Evolutionary conservation across 495 filamentous ascomycete genomes (phyloP), one percentile per base, ranked within the genome.

Genomic region (Bathelium albidoporum): DNA sequence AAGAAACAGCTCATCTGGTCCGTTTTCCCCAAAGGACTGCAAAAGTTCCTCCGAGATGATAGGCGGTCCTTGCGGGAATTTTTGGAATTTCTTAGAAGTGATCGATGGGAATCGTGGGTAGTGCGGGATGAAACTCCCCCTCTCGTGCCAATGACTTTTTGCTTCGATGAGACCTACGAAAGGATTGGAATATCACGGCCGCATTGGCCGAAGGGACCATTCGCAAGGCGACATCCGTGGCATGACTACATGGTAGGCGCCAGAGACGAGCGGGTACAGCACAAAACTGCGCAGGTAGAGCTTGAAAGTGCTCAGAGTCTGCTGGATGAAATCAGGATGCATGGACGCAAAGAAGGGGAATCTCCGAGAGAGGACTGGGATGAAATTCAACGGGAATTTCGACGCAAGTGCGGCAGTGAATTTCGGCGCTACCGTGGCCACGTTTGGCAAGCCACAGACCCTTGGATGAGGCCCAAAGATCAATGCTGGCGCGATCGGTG

Each of bases 401-500:
- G 49, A 29, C 26, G 29, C 24, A 55, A 2, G 2, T 55, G 29
- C 16, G 22, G 29, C 4, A 24, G 49, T 24, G 49, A 55, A 2
- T 24, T 55, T 9, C 49, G 2, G 49, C 49, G 24, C 7, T 55
- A 55, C 49, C 49, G 29, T 5, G 29, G 24, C 1, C 49, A 55
- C 29, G 29, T 24, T 16, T 55, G 49, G 49, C 49, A 55, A 55
- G 49, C 49, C 16, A 55, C 49, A 2, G 29, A 55, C 2, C 22
- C 49, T 55, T 55, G 49, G 49, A 24, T 9, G 29, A 55, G 24
- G 29, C 2, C 1, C 26, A 55, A 55, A 24, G 11, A 9, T 29
- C 49, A 55, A 55, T 55, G 20, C 49, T 55, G 49, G 49, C 49
- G 49, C 22, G 49, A 55, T 55, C 26, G 49, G 29, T 55, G 49